A percentile compares a stretch with the other conserved stretches of the same genome.
These are phyloP conservation scores for Penicillium sp. DNA, from an alignment of 2,329 filamentous ascomycete species.

Conservation along the genomic window DNA sequence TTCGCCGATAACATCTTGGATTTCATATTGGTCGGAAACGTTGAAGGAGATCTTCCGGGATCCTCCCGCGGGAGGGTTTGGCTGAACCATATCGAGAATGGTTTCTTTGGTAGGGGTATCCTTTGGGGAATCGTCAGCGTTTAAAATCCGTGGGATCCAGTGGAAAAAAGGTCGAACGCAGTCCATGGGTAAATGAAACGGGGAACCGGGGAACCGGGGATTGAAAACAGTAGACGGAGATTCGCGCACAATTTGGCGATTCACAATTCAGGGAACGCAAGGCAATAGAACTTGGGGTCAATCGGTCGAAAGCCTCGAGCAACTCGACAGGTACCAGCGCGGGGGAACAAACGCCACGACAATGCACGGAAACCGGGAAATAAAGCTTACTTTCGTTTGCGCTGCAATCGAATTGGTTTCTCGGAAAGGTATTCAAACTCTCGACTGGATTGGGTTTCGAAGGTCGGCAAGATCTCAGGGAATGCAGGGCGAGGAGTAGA, in stretches of 20 bases:
- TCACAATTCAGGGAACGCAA: neutral
- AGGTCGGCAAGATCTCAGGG: neutral
- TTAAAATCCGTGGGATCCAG: conserved; percentile 1
- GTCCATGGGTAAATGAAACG: conserved; percentile 8
- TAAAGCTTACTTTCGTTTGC: conserved; percentile 20
- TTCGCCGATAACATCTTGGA: conserved; percentile 98
- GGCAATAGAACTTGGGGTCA: neutral
- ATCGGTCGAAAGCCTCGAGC: neutral
- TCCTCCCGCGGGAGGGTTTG: conserved; percentile 50
- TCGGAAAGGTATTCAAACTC: neutral
- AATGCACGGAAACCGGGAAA: neutral
- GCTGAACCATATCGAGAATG: conserved; percentile 45
- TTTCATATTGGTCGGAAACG: conserved; percentile 98
- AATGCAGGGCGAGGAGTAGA: neutral
- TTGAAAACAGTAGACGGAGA: neutral
- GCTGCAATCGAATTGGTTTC: conserved; percentile 5
- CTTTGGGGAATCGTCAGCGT: conserved; percentile 13
- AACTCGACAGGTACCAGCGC: neutral
- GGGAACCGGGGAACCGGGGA: neutral
- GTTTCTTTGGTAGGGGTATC: conserved; percentile 3
- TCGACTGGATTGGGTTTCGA: neutral
- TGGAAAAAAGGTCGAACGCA: conserved; percentile 2
- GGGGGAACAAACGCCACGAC: neutral
- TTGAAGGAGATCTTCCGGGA: conserved; percentile 98
- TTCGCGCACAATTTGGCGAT: neutral